phyloP scores from a whole-genome alignment of 352 stramenopile species.

The Globisporangium nodosum region DNA sequence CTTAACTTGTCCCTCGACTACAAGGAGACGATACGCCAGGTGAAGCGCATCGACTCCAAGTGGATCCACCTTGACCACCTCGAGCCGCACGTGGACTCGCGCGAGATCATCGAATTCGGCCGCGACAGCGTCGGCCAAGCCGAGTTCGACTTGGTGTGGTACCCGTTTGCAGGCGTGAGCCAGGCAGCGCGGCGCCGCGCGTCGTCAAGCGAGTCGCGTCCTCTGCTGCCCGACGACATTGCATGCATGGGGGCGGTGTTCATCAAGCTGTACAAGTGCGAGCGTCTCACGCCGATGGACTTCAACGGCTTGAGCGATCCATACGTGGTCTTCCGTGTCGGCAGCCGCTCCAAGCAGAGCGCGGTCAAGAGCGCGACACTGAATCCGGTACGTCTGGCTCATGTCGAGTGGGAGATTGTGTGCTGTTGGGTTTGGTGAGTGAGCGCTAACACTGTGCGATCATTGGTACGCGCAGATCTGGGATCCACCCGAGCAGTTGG shows the following conservation, averaged over 20 bases:
- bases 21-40: constrained; percentile 27
- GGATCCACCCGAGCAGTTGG: constrained; percentile 38
- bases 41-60: constrained; percentile 33
- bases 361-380: constrained; percentile 31
- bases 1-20: constrained; percentile 31
- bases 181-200: constrained; percentile 3
- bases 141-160: constrained; percentile 38
- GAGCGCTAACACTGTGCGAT: not conserved
- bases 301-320: constrained; percentile 38
- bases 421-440: not conserved
- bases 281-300: constrained; percentile 33
- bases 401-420: not conserved
- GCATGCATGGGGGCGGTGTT: constrained; percentile 35
- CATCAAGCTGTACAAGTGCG: constrained; percentile 35
- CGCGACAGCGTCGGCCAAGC: constrained; percentile 25
- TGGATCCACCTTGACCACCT: constrained; percentile 42
- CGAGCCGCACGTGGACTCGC: constrained; percentile 20
- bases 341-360: constrained; percentile 28
- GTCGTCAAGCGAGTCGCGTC: not conserved
- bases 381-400: constrained; percentile 25
- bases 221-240: constrained; percentile 25
- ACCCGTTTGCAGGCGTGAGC: constrained; percentile 22
- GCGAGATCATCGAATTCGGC: constrained; percentile 30
- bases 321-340: constrained; percentile 40
- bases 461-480: constrained; percentile 26